Evolutionary conservation across 306 rosid species (phyloP).

Genomic region (Clitoria ternatea): DNA sequence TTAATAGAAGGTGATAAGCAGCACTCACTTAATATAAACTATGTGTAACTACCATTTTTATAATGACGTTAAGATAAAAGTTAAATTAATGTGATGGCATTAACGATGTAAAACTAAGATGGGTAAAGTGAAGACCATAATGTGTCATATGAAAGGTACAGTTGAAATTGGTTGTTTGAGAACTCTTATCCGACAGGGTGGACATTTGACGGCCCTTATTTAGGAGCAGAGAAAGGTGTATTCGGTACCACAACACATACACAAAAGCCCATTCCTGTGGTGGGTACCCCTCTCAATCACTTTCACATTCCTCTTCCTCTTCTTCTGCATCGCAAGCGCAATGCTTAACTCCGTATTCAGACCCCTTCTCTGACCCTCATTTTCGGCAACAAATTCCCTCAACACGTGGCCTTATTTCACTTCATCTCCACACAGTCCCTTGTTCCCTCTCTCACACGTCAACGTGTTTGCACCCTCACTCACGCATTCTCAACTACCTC

Average conservation of each 20-base stretch:
- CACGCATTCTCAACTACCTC: neutral
- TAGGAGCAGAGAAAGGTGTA: slow-evolving; percentile 21
- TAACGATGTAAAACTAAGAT: too few relatives aligned
- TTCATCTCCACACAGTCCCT: neutral
- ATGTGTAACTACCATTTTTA: too few relatives aligned
- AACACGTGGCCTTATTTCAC: neutral
- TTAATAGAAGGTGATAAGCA: too few relatives aligned
- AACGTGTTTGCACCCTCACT: neutral
- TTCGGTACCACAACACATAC: neutral
- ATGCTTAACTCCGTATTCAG: neutral
- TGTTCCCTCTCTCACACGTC: neutral
- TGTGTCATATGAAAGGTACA: neutral
- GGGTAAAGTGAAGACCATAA: too few relatives aligned
- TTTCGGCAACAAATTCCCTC: neutral
- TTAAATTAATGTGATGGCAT: too few relatives aligned
- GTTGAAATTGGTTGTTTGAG: neutral
- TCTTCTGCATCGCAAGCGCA: neutral
- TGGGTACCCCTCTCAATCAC: slow-evolving; percentile 14
- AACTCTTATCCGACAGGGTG: slow-evolving; percentile 6
- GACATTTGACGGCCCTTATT: slow-evolving; percentile 32
- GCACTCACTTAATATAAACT: too few relatives aligned
- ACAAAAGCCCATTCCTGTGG: neutral
- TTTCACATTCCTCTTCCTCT: neutral
- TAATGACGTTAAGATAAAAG: too few relatives aligned
- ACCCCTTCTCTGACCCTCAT: neutral